Conservation (phyloP, 495 filamentous ascomycete species). For the Daldinia decipiens region DNA sequence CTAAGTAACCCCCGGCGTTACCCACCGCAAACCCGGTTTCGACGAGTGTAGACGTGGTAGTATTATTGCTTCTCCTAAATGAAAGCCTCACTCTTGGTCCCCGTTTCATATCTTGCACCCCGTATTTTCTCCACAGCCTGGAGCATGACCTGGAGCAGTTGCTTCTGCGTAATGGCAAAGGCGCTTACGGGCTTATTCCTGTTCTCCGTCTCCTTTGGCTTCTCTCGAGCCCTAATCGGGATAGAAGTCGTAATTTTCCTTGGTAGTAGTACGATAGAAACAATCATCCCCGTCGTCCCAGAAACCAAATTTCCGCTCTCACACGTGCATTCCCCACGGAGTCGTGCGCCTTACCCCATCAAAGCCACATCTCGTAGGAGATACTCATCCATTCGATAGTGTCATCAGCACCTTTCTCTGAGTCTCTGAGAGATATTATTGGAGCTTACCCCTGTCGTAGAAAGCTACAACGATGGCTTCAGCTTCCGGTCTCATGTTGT, state of each 20-base stretch:
- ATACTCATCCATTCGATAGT: background rate
- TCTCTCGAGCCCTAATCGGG: slow-evolving; percentile 47
- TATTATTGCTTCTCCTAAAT: slow-evolving; percentile 38
- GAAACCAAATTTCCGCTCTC: background rate
- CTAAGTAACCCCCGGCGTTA: slow-evolving; percentile 41
- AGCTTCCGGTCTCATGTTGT: slow-evolving; percentile 60
- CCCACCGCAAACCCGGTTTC: slow-evolving; percentile 44
- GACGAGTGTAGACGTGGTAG: slow-evolving; percentile 40
- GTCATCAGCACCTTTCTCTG: slow-evolving; percentile 18
- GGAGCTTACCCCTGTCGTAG: slow-evolving; percentile 54
- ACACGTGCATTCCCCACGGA: background rate
- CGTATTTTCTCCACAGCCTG: slow-evolving; percentile 9
- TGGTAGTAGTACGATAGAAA: background rate
- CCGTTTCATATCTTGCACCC: slow-evolving; percentile 46
- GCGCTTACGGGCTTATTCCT: slow-evolving; percentile 52
- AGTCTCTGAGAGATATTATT: slow-evolving; percentile 52
- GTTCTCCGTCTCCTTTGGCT: slow-evolving; percentile 56
- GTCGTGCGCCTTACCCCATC: background rate
- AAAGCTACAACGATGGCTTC: slow-evolving; percentile 53
- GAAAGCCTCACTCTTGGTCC: slow-evolving; percentile 31
- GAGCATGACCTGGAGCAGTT: slow-evolving; percentile 45
- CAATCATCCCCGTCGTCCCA: background rate
- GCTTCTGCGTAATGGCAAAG: slow-evolving; percentile 53
- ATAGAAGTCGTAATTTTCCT: slow-evolving; percentile 46
- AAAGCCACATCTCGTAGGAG: background rate